phyloP scores from a whole-genome alignment of 345 rosid genomes.

The Boechera retrofracta region DNA sequence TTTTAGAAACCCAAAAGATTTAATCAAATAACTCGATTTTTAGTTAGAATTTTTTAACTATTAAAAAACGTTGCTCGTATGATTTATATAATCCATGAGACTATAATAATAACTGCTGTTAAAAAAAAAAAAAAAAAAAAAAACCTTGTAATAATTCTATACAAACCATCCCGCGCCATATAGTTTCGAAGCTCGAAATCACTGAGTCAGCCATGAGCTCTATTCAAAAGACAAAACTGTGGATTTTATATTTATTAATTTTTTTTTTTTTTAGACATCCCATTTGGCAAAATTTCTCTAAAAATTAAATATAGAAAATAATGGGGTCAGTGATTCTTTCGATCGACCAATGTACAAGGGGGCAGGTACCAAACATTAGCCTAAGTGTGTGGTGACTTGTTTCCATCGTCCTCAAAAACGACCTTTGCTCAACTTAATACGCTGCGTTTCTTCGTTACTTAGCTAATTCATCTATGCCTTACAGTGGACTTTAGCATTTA shows the following conservation, averaged over 20 bases:
- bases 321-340: not conserved
- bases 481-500: not conserved
- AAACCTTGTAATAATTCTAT: too few species aligned
- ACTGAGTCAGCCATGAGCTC: not conserved
- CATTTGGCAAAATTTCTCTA: too few species aligned
- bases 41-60: too few species aligned
- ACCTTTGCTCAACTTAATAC: not conserved
- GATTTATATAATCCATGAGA: too few species aligned
- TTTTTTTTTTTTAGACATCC: too few species aligned
- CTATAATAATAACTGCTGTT: too few species aligned
- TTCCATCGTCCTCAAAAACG: slow-evolving; percentile 10
- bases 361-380: slow-evolving; percentile 15
- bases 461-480: not conserved
- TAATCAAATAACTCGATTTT: too few species aligned
- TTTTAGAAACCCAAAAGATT: too few species aligned
- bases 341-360: not conserved
- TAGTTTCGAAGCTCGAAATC: too few species aligned
- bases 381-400: slow-evolving; percentile 14
- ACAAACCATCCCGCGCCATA: too few species aligned
- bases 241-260: not conserved
- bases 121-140: too few species aligned
- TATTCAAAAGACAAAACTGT: not conserved
- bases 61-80: too few species aligned
- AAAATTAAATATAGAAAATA: not conserved
- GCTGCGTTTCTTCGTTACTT: slow-evolving; percentile 9